Evolutionary conservation across 2,329 filamentous ascomycete genomes (phyloP).

Genomic region (Colletotrichum tropicicola): DNA sequence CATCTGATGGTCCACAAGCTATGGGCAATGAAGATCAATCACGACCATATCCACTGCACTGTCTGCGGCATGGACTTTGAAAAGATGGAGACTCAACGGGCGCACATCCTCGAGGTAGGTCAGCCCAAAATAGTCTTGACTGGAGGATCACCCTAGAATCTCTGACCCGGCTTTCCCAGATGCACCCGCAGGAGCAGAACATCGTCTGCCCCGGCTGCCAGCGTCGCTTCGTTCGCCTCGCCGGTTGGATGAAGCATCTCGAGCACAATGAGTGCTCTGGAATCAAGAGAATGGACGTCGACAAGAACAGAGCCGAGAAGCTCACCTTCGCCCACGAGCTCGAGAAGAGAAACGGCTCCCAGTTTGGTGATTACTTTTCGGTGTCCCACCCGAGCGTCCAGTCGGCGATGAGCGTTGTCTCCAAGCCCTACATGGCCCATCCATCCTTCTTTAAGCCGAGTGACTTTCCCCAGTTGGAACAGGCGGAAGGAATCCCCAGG

Average conservation of each 20-base stretch:
- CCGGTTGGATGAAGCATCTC: conserved; percentile 54
- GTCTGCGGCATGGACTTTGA: conserved; percentile 48
- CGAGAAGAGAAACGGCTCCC: conserved; percentile 29
- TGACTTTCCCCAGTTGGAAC: conserved; percentile 21
- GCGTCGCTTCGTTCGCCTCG: conserved; percentile 45
- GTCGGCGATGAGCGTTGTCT: neutral
- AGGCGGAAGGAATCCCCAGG: conserved; percentile 26
- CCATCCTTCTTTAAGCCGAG: conserved; percentile 20
- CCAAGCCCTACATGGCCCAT: conserved; percentile 23
- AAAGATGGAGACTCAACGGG: conserved; percentile 43
- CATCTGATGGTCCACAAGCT: conserved; percentile 34
- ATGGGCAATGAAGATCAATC: conserved; percentile 38
- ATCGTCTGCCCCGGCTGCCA: conserved; percentile 58
- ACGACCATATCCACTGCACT: conserved; percentile 46
- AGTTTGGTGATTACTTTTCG: conserved; percentile 33
- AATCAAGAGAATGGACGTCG: conserved; percentile 44
- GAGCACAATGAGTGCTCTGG: conserved; percentile 49
- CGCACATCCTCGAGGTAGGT: conserved; percentile 38
- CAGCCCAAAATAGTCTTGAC: neutral
- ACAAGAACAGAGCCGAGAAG: conserved; percentile 45
- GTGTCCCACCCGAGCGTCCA: conserved; percentile 7
- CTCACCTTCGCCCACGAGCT: conserved; percentile 44
- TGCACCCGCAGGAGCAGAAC: conserved; percentile 48
- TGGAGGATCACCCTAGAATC: neutral
- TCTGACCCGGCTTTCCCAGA: conserved; percentile 34